Conservation (phyloP, 805 yeast genomes). For the Yamadazyma ubonensis region DNA sequence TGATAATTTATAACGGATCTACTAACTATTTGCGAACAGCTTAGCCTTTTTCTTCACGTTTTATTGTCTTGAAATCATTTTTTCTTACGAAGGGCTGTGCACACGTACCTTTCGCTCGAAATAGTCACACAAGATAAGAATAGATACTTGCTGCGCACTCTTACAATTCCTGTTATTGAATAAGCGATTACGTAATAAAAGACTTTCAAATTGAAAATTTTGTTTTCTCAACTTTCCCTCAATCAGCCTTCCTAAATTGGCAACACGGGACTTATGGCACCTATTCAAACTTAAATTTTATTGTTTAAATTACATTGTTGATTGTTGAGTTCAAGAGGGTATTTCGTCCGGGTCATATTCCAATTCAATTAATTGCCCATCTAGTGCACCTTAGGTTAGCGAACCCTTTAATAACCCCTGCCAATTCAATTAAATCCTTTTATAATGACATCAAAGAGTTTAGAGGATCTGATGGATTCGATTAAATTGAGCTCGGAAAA, state of each 20-base stretch:
- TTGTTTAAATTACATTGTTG: not conserved
- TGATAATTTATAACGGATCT: no score
- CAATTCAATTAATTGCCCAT: no score
- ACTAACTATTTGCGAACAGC: no score
- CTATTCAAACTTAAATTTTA: not conserved
- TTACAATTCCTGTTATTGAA: not conserved
- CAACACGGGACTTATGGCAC: not conserved
- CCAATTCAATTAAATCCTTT: not conserved
- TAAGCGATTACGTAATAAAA: constrained; percentile 4
- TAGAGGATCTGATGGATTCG: not conserved
- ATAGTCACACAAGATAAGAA: not conserved
- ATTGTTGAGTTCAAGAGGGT: not conserved
- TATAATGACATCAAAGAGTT: constrained; percentile 1
- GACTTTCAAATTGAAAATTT: not conserved
- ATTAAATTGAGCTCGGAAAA: not conserved
- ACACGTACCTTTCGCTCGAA: not conserved
- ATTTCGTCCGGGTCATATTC: no score
- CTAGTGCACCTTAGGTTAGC: not conserved
- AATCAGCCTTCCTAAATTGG: constrained; percentile 6
- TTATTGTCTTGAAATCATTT: no score
- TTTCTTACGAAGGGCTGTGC: constrained; percentile 1
- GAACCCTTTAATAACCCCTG: not conserved
- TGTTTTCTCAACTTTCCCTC: constrained; percentile 3
- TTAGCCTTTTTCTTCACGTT: no score
- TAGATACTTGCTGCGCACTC: constrained; percentile 3